A percentile compares a stretch with the other conserved stretches of the same genome.
Conservation (phyloP, 2,329 filamentous ascomycete genomes). For the Fusarium sp. region DNA sequence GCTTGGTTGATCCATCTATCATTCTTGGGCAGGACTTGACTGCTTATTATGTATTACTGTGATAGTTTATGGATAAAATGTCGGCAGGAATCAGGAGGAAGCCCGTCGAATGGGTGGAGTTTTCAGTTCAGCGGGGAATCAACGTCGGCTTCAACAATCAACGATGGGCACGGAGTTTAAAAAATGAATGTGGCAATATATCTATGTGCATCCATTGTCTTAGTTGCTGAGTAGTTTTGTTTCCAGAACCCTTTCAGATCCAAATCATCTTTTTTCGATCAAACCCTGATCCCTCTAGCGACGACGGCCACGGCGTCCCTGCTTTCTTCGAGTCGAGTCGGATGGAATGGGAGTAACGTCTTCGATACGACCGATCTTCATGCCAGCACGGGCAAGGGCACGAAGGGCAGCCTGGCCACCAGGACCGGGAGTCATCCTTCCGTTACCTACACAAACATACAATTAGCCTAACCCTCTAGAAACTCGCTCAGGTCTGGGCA, state of each 20-base stretch:
- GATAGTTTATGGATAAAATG: too few species aligned
- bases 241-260: background rate
- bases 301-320: constrained; percentile 99
- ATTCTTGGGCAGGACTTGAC: background rate
- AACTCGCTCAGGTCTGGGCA: background rate
- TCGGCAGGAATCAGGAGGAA: too few species aligned
- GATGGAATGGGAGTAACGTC: constrained; percentile 99
- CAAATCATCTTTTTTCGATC: background rate
- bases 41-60: background rate
- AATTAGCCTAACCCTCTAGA: constrained; percentile 10
- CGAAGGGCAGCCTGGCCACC: constrained; percentile 99
- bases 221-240: too few species aligned
- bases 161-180: too few species aligned
- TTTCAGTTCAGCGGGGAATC: too few species aligned
- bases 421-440: constrained; percentile 99
- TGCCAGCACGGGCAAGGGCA: constrained; percentile 97
- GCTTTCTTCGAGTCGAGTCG: constrained; percentile 99
- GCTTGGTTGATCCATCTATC: background rate
- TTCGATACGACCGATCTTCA: constrained; percentile 99
- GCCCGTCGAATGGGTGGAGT: too few species aligned
- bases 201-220: too few species aligned
- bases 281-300: constrained; percentile 46
- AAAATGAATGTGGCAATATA: too few species aligned
- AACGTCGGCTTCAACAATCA: too few species aligned
- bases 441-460: constrained; percentile 76